These are phyloP conservation scores for Termitomyces sp. DNA, from an alignment of 768 basidiomycete species.

Conservation along the genomic window DNA sequence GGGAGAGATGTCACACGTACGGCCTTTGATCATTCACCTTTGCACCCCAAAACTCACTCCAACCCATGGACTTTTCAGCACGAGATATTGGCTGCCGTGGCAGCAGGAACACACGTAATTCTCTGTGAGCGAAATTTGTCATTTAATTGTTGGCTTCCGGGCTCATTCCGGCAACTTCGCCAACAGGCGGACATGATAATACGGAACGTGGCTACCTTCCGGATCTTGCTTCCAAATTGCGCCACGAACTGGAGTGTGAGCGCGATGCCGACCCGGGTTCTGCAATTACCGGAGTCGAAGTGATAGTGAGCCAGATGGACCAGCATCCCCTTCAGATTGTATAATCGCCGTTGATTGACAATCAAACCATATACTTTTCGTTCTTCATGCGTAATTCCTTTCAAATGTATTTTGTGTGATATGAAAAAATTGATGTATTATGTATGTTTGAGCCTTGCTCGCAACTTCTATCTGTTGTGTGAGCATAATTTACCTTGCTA, in stretches of 20 bases:
- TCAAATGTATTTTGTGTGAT: background rate
- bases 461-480: background rate
- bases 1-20: slow-evolving; percentile 88
- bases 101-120: slow-evolving; percentile 72
- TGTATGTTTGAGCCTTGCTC: background rate
- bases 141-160: slow-evolving; percentile 17
- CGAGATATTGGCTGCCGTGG: slow-evolving; percentile 78
- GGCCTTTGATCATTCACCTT: slow-evolving; percentile 16
- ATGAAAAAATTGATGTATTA: background rate
- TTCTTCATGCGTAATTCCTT: too few species aligned
- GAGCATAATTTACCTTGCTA: too few species aligned
- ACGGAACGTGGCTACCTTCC: slow-evolving; percentile 93
- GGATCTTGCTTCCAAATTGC: slow-evolving; percentile 61
- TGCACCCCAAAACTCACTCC: slow-evolving; percentile 11
- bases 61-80: slow-evolving; percentile 46
- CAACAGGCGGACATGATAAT: slow-evolving; percentile 82
- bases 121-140: slow-evolving; percentile 56
- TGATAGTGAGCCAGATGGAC: slow-evolving; percentile 71
- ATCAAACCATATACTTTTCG: too few species aligned
- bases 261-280: slow-evolving; percentile 25
- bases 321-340: slow-evolving; percentile 69
- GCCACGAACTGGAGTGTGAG: slow-evolving; percentile 38
- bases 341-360: slow-evolving; percentile 22
- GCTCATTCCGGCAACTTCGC: slow-evolving; percentile 7
- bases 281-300: slow-evolving; percentile 41